A percentile compares a stretch with the other conserved stretches of the same genome.
Conservation (phyloP, 2,329 filamentous ascomycete genomes). For the Amauroascus niger region DNA sequence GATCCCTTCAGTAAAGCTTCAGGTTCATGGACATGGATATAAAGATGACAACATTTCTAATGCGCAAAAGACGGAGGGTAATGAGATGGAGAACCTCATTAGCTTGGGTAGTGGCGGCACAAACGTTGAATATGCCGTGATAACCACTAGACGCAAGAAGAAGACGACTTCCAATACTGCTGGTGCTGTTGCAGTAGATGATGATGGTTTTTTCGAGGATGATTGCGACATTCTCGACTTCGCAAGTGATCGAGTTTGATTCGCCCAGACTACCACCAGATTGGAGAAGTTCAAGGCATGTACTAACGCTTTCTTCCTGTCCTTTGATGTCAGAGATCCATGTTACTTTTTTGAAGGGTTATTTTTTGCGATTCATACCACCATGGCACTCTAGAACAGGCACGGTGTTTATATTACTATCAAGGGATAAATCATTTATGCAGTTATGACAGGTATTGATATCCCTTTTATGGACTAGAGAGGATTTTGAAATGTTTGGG, state of each 20-base stretch:
- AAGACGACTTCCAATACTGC: constrained; percentile 17
- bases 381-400: neutral
- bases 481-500: neutral
- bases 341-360: neutral
- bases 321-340: neutral
- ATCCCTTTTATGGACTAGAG: neutral
- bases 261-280: neutral
- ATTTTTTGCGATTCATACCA: neutral
- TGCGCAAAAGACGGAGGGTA: constrained; percentile 25
- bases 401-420: neutral
- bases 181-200: constrained; percentile 36
- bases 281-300: neutral
- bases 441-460: neutral
- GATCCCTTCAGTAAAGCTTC: constrained; percentile 41
- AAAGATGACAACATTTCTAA: constrained; percentile 30
- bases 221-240: constrained; percentile 88
- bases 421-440: neutral
- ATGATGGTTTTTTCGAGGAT: constrained; percentile 79
- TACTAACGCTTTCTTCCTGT: neutral
- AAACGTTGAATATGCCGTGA: constrained; percentile 66
- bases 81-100: constrained; percentile 42
- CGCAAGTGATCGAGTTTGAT: constrained; percentile 50
- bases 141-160: constrained; percentile 65
- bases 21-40: constrained; percentile 33
- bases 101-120: constrained; percentile 45